phyloP scores from a whole-genome alignment of 2,329 filamentous ascomycete genomes.

The Cryphonectria naterciae region DNA sequence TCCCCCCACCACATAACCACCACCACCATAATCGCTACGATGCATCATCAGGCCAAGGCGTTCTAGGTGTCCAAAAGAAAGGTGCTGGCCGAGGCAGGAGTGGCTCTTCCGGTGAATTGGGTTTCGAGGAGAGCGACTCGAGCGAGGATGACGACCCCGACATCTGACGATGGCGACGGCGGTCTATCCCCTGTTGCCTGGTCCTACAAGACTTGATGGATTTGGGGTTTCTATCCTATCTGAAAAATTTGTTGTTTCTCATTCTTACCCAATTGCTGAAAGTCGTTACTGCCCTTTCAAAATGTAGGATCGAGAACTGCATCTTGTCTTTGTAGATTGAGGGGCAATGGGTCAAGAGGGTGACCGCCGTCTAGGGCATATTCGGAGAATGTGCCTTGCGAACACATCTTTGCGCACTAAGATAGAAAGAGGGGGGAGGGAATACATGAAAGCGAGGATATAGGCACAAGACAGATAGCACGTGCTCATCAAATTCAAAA shows the following conservation, averaged over 20 bases:
- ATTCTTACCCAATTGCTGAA: slow-evolving; percentile 12
- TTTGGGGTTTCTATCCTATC: slow-evolving; percentile 9
- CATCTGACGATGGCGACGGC: slow-evolving; percentile 61
- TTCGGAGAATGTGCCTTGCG: slow-evolving; percentile 6
- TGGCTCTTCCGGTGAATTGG: slow-evolving; percentile 39
- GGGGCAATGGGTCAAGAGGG: slow-evolving; percentile 66
- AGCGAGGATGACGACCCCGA: slow-evolving; percentile 71
- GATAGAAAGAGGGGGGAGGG: background rate
- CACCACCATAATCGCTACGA: slow-evolving; percentile 37
- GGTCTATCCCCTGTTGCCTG: slow-evolving; percentile 71
- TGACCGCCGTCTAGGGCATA: slow-evolving; percentile 56
- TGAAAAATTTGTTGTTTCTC: slow-evolving; percentile 9
- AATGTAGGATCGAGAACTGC: slow-evolving; percentile 2
- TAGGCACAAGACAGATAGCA: background rate
- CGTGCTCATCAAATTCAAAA: background rate
- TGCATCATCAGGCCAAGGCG: slow-evolving; percentile 47
- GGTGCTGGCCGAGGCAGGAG: slow-evolving; percentile 32
- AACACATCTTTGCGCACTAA: background rate
- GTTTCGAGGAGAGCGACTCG: slow-evolving; percentile 51
- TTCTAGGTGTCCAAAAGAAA: slow-evolving; percentile 56
- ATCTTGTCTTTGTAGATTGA: slow-evolving; percentile 50
- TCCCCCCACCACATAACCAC: slow-evolving; percentile 41
- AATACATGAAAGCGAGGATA: background rate
- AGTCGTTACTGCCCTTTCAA: slow-evolving; percentile 10
- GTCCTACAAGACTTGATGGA: slow-evolving; percentile 51